Percentiles rank a stretch among this genome's conserved stretches.
phyloP scores from a whole-genome alignment of 345 rosid genomes.

The Eucalyptus camaldulensis region DNA sequence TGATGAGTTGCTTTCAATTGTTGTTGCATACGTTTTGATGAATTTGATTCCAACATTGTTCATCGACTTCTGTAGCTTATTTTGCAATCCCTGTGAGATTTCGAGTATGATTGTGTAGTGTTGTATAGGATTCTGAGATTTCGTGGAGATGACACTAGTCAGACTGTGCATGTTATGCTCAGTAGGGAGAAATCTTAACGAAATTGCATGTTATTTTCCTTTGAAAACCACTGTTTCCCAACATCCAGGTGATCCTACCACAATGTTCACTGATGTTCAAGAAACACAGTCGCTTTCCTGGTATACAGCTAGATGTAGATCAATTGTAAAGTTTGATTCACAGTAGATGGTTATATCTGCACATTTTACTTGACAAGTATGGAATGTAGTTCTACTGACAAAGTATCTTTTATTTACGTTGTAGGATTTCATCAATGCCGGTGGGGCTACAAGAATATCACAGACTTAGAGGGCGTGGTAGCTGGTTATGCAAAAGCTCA shows the following conservation, averaged over 20 bases:
- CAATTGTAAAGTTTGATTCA: neutral
- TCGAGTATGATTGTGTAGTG: neutral
- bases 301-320: neutral
- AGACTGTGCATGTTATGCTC: neutral
- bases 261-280: neutral
- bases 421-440: slow-evolving; percentile 69
- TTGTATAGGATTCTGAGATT: no score
- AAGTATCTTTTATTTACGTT: neutral
- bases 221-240: neutral
- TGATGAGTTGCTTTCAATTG: neutral
- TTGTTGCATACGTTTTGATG: neutral
- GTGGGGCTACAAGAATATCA: slow-evolving; percentile 48
- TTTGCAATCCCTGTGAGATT: neutral
- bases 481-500: slow-evolving; percentile 52
- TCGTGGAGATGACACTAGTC: no score
- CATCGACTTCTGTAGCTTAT: neutral
- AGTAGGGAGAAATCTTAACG: neutral
- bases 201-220: neutral
- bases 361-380: neutral
- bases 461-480: slow-evolving; percentile 46
- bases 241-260: neutral
- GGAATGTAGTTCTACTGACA: neutral
- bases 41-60: neutral
- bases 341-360: neutral
- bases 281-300: neutral